phyloP scores from a whole-genome alignment of 2,329 filamentous ascomycete genomes.

The Phaeosphaeria sp. region DNA sequence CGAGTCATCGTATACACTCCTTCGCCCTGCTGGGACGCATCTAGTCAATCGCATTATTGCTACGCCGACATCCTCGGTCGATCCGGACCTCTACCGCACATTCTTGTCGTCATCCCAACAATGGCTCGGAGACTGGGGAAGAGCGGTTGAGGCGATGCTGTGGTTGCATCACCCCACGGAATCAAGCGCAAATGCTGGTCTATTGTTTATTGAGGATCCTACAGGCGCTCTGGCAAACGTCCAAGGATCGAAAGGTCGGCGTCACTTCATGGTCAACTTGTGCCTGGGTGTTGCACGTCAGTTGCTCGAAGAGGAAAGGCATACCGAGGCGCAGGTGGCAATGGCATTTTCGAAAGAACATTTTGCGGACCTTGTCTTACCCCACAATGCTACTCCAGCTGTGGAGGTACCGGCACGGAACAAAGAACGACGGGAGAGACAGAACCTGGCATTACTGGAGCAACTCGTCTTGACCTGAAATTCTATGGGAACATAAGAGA shows the following conservation, averaged over 20 bases:
- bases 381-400: conserved; percentile 10
- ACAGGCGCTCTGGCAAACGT: conserved; percentile 22
- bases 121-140: conserved; percentile 34
- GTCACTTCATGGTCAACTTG: conserved; percentile 36
- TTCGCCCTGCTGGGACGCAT: conserved; percentile 31
- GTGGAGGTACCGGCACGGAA: conserved; percentile 1
- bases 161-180: conserved; percentile 39
- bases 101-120: conserved; percentile 28
- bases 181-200: conserved; percentile 23
- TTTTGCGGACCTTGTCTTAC: conserved; percentile 40
- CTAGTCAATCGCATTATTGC: conserved; percentile 35
- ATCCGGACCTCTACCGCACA: conserved; percentile 27
- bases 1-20: conserved; percentile 9
- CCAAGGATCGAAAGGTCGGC: conserved; percentile 13
- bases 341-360: conserved; percentile 40
- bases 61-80: conserved; percentile 8
- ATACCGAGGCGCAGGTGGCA: conserved; percentile 34
- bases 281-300: conserved; percentile 40
- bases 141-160: conserved; percentile 33
- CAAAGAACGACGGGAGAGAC: conserved; percentile 18
- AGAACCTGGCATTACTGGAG: conserved; percentile 37
- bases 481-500: not conserved
- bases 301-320: conserved; percentile 36
- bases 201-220: conserved; percentile 33
- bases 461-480: conserved; percentile 28